phyloP scores from a whole-genome alignment of 2,329 filamentous ascomycete species.

The Exophiala sideris region DNA sequence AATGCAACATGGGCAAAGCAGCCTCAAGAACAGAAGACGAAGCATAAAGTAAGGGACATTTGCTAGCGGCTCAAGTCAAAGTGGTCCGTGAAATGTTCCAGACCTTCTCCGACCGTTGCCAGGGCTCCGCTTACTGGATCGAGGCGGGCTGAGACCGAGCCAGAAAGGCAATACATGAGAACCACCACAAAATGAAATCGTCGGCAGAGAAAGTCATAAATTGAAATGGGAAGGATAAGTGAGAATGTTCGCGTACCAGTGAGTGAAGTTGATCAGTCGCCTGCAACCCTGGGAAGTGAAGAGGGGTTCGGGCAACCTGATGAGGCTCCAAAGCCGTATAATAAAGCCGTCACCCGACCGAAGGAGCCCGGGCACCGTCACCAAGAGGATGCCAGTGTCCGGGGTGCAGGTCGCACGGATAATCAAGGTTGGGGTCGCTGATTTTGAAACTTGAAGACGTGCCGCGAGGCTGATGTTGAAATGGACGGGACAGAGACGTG shows the following conservation, averaged over 20 bases:
- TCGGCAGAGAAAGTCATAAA: background rate
- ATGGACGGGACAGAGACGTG: background rate
- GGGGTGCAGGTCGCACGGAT: background rate
- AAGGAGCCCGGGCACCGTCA: background rate
- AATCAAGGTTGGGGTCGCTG: background rate
- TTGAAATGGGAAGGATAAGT: background rate
- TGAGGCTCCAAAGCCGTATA: background rate
- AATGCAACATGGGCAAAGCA: background rate
- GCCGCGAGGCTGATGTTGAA: background rate
- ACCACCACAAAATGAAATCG: background rate
- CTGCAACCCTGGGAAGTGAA: background rate
- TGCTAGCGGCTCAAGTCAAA: background rate
- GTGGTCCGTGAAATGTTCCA: background rate
- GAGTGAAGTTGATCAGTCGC: background rate
- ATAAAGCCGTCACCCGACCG: background rate
- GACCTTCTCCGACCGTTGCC: background rate
- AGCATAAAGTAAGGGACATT: background rate
- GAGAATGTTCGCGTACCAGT: background rate
- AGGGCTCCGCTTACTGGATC: background rate
- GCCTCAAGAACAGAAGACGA: background rate
- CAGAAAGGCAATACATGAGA: background rate
- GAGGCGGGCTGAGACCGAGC: background rate
- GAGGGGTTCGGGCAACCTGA: background rate
- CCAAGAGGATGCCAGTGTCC: background rate
- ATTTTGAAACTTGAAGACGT: background rate